These are phyloP conservation scores for Trichosporon sp. DNA, from an alignment of 1,284 basidiomycete species.

Conservation along the genomic window DNA sequence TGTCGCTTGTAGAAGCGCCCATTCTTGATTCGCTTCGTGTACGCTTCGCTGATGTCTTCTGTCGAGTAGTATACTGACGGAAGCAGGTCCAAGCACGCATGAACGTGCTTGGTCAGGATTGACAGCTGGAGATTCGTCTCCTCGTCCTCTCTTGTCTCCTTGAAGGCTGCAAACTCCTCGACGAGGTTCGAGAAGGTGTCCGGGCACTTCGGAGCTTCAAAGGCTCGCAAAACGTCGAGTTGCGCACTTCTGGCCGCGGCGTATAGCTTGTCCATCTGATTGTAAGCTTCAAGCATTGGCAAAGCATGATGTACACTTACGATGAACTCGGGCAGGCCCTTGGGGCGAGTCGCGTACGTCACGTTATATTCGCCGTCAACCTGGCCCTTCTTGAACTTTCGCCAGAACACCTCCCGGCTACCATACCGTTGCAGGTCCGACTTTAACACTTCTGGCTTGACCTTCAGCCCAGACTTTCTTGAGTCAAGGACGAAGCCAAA, in stretches of 20 bases:
- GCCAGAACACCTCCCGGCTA: conserved; percentile 28
- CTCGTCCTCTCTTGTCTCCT: neutral
- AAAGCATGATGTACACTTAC: conserved; percentile 18
- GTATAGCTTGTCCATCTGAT: conserved; percentile 32
- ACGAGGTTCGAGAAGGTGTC: neutral
- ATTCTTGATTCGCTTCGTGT: conserved; percentile 5
- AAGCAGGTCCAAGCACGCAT: neutral
- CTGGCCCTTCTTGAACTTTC: conserved; percentile 25
- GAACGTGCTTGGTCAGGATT: neutral
- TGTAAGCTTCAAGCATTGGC: conserved; percentile 2
- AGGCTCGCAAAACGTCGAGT: conserved; percentile 18
- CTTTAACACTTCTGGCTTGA: conserved; percentile 18
- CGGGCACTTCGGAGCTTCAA: neutral
- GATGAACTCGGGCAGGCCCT: conserved; percentile 22
- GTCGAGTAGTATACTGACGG: neutral
- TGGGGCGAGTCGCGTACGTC: conserved; percentile 6
- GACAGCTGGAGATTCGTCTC: neutral
- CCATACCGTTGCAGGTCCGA: conserved; percentile 17
- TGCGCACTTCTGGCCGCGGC: conserved; percentile 10
- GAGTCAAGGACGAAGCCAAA: conserved; percentile 39
- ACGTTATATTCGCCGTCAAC: conserved; percentile 7
- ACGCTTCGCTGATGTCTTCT: neutral
- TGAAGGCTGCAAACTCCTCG: neutral
- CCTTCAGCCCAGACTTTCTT: conserved; percentile 32
- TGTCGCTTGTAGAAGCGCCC: neutral